These are phyloP conservation scores for Ampelocalamus luodianensis DNA, from an alignment of 176 grass and related monocot species.

Conservation along the genomic window DNA sequence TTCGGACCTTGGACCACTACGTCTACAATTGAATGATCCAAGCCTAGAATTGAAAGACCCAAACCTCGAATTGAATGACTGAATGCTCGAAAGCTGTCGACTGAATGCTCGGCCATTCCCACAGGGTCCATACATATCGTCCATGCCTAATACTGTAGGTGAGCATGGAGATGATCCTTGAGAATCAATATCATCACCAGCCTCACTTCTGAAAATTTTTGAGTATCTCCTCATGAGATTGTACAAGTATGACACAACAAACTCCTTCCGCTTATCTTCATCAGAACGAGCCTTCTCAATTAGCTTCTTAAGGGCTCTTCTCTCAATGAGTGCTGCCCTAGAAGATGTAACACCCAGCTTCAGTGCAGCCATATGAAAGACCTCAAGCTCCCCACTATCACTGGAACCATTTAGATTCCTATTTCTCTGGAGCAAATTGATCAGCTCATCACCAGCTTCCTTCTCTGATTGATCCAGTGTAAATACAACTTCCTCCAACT, in stretches of 20 bases:
- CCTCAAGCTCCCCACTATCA: conserved; percentile 78
- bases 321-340: conserved; percentile 83
- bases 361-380: conserved; percentile 79
- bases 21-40: conserved; percentile 80
- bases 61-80: conserved; percentile 60
- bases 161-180: conserved; percentile 87
- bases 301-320: conserved; percentile 94
- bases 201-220: conserved; percentile 88
- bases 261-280: conserved; percentile 87
- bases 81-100: conserved; percentile 72
- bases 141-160: conserved; percentile 69
- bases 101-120: conserved; percentile 69
- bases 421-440: conserved; percentile 83
- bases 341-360: conserved; percentile 93
- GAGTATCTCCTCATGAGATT: conserved; percentile 95
- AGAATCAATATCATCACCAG: conserved; percentile 84
- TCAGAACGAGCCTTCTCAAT: conserved; percentile 75
- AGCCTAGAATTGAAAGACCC: conserved; percentile 84
- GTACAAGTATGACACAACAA: conserved; percentile 78
- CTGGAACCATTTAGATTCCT: conserved; percentile 60
- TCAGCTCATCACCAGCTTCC: conserved; percentile 91
- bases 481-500: conserved; percentile 82
- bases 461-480: conserved; percentile 85
- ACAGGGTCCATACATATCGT: conserved; percentile 69
- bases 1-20: conserved; percentile 62